Conservation (phyloP, 2,329 filamentous ascomycete genomes). For the Colletotrichum sp. region DNA sequence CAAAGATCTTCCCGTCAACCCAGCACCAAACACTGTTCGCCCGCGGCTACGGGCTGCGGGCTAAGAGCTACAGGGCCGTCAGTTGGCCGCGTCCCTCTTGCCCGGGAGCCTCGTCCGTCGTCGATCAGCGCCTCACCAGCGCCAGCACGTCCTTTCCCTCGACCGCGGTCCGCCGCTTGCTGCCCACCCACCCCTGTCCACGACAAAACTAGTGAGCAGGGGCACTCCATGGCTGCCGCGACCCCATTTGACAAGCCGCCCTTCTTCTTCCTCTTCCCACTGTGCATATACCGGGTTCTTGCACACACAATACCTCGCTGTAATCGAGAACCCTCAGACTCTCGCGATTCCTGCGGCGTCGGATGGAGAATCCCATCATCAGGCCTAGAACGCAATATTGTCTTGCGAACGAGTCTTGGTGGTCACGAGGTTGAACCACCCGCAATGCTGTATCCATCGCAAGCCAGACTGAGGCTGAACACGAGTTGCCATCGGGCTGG, state of each 20-base stretch:
- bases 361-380: background rate
- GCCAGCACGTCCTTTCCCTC: background rate
- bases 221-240: slow-evolving; percentile 1
- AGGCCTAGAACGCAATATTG: background rate
- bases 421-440: background rate
- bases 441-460: background rate
- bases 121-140: background rate
- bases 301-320: background rate
- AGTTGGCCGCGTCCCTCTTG: background rate
- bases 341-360: background rate
- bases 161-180: background rate
- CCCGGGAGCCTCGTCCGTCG: background rate
- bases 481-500: background rate
- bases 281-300: background rate
- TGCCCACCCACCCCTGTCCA: slow-evolving; percentile 4
- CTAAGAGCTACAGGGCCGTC: background rate
- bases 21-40: background rate
- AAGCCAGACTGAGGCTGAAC: background rate
- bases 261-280: background rate
- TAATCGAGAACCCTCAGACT: background rate
- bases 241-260: slow-evolving; percentile 11
- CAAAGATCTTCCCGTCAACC: background rate
- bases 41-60: background rate
- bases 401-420: background rate
- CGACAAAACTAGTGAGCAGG: slow-evolving; percentile 8